Evolutionary conservation across 371 early-diverging fungal species (phyloP).

Genomic region (Parasitella parasitica): DNA sequence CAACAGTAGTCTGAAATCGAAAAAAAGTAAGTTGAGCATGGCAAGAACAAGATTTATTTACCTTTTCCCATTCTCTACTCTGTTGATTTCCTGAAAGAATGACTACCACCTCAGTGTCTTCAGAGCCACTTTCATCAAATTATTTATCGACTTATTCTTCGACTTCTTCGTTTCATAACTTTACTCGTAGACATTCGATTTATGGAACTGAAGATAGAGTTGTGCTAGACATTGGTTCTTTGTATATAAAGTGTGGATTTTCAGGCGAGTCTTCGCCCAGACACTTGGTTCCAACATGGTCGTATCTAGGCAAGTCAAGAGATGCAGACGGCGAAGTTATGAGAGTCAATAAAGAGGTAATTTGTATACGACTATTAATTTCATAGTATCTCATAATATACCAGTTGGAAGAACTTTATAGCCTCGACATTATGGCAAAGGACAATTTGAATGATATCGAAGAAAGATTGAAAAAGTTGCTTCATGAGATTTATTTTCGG

Average conservation of each 20-base stretch:
- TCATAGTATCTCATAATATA: not conserved
- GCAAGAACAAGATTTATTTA: not conserved
- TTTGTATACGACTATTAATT: not conserved
- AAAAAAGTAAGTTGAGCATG: too few species aligned
- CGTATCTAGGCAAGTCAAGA: slow-evolving; percentile 28
- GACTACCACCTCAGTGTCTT: slow-evolving; percentile 51
- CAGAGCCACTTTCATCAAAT: slow-evolving; percentile 40
- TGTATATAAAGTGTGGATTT: slow-evolving; percentile 85
- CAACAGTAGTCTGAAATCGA: too few species aligned
- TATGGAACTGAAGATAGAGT: slow-evolving; percentile 82
- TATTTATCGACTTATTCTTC: slow-evolving; percentile 41
- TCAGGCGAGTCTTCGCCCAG: slow-evolving; percentile 86
- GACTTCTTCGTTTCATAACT: slow-evolving; percentile 38
- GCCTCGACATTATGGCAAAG: slow-evolving; percentile 51
- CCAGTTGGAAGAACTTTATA: slow-evolving; percentile 49
- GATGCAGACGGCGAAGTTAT: slow-evolving; percentile 45
- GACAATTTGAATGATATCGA: slow-evolving; percentile 36
- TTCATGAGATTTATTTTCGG: slow-evolving; percentile 52
- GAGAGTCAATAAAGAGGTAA: slow-evolving; percentile 45
- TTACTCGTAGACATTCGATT: slow-evolving; percentile 61
- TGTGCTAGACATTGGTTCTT: slow-evolving; percentile 84
- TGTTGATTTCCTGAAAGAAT: slow-evolving; percentile 4
- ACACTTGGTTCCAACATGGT: slow-evolving; percentile 62
- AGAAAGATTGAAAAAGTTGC: slow-evolving; percentile 37
- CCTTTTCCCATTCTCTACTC: not conserved